Evolutionary conservation across 257 asterid species (phyloP).

Genomic region (Verbena officinalis): DNA sequence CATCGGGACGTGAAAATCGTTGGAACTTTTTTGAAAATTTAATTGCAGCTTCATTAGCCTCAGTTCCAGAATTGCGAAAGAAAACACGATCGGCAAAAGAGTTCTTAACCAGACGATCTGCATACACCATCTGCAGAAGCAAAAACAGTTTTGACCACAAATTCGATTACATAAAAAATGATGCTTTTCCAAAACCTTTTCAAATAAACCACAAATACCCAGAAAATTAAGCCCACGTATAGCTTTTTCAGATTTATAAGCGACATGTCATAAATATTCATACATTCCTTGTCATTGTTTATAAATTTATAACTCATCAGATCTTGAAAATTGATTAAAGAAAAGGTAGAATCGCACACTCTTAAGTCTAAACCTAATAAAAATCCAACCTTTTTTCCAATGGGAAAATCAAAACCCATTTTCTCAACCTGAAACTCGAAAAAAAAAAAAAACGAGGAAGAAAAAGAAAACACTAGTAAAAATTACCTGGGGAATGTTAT

Average conservation of each 20-base stretch:
- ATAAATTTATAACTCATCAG: not conserved
- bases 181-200: too few relatives aligned
- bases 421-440: not conserved
- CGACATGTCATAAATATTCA: too few relatives aligned
- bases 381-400: constrained; percentile 13
- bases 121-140: constrained; percentile 79
- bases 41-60: constrained; percentile 95
- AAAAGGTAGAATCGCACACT: not conserved
- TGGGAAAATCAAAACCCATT: constrained; percentile 1
- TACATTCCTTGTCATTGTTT: too few relatives aligned
- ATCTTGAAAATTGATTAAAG: constrained; percentile 11
- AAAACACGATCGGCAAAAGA: constrained; percentile 98
- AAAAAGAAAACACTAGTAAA: not conserved
- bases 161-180: not conserved
- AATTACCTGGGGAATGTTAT: constrained; percentile 74
- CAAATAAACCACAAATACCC: too few relatives aligned
- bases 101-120: constrained; percentile 64
- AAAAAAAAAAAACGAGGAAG: not conserved
- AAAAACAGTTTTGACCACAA: not conserved
- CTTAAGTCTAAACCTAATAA: constrained; percentile 11
- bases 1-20: constrained; percentile 51
- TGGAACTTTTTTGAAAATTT: constrained; percentile 90
- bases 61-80: constrained; percentile 96
- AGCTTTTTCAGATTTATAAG: too few relatives aligned
- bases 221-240: too few relatives aligned